phyloP scores from a whole-genome alignment of 495 filamentous ascomycete species.

The Penicillium argentinense region DNA sequence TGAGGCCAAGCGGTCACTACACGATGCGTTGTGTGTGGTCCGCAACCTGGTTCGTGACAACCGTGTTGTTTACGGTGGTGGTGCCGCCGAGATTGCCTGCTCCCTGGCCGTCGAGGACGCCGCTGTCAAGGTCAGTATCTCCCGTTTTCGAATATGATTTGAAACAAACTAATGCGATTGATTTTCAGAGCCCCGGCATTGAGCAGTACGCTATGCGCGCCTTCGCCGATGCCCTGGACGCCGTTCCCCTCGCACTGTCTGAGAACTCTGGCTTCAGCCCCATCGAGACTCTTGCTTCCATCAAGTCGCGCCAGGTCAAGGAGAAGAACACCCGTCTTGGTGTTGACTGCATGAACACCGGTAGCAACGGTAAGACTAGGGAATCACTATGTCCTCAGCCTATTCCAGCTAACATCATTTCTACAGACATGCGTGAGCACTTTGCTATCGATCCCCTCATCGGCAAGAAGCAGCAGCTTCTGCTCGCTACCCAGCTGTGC shows the following conservation, averaged over 20 bases:
- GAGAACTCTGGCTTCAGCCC: constrained; percentile 97
- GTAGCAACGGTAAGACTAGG: constrained; percentile 82
- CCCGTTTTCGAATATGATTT: neutral
- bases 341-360: constrained; percentile 96
- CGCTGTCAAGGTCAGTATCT: constrained; percentile 68
- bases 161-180: constrained; percentile 7
- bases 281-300: constrained; percentile 88
- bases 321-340: constrained; percentile 81
- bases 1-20: constrained; percentile 94
- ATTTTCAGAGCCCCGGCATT: constrained; percentile 73
- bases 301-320: constrained; percentile 95
- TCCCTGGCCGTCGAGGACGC: constrained; percentile 94
- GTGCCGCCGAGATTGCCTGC: constrained; percentile 97
- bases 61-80: constrained; percentile 97
- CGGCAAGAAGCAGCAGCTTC: constrained; percentile 93
- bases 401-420: neutral
- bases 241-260: constrained; percentile 92
- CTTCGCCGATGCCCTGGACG: constrained; percentile 92
- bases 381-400: neutral
- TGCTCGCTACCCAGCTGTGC: constrained; percentile 95
- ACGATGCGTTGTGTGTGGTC: constrained; percentile 97
- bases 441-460: constrained; percentile 98
- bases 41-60: constrained; percentile 95
- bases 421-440: constrained; percentile 83
- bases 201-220: constrained; percentile 99